These are phyloP conservation scores for Phytophthora hibernalis DNA, from an alignment of 352 stramenopile genomes.

Conservation along the genomic window DNA sequence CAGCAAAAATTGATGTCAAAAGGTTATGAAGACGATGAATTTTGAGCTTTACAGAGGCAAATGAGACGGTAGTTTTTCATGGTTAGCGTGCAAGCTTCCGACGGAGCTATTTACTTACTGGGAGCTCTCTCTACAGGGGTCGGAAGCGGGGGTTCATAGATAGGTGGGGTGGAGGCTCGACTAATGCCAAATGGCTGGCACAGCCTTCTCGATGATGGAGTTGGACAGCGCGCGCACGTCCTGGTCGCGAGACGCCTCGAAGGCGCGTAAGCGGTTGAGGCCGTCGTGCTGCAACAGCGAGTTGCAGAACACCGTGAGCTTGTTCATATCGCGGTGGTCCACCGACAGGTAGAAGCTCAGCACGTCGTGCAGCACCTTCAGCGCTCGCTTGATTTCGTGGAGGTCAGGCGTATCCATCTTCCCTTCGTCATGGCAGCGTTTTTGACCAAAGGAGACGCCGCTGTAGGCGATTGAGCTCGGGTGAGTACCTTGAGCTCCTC, in stretches of 20 bases:
- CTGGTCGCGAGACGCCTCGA: constrained; percentile 58
- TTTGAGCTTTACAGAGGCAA: constrained; percentile 7
- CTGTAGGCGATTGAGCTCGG: constrained; percentile 28
- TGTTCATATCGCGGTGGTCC: constrained; percentile 79
- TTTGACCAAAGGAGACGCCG: constrained; percentile 9
- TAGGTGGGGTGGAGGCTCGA: constrained; percentile 2
- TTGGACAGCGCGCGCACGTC: constrained; percentile 68
- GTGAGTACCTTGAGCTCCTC: constrained; percentile 63
- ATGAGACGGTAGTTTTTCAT: constrained; percentile 19
- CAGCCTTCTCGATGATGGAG: constrained; percentile 84
- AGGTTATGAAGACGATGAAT: not conserved
- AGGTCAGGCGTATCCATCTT: constrained; percentile 23
- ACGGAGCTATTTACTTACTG: constrained; percentile 33
- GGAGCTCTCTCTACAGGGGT: constrained; percentile 16
- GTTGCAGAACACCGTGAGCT: constrained; percentile 87
- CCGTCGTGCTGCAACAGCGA: constrained; percentile 78
- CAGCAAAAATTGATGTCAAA: constrained; percentile 29
- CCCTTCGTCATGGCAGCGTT: constrained; percentile 16
- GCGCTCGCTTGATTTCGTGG: constrained; percentile 54
- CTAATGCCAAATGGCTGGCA: constrained; percentile 84
- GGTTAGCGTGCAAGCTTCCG: constrained; percentile 7
- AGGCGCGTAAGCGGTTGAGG: constrained; percentile 65
- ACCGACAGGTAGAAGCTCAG: constrained; percentile 73
- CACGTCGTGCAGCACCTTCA: constrained; percentile 75
- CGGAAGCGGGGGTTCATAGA: constrained; percentile 23